Evolutionary conservation across 805 yeast species (phyloP).

Genomic region (Teunomyces pallodes): DNA sequence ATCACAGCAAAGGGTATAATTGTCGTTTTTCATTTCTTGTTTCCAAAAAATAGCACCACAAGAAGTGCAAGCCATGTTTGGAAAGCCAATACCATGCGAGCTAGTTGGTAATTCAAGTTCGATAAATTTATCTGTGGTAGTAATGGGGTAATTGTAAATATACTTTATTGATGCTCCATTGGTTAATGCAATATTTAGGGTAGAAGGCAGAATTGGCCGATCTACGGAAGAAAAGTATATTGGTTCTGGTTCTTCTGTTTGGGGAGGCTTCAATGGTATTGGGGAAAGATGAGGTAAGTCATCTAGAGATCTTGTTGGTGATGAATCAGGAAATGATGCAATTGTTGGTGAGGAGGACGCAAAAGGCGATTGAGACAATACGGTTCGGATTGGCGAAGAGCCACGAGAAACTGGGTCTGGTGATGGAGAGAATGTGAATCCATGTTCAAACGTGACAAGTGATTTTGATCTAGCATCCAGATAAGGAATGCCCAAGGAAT

Average conservation of each 20-base stretch:
- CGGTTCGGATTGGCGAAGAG: background rate
- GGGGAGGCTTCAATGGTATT: background rate
- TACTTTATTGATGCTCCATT: background rate
- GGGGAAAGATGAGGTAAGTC: background rate
- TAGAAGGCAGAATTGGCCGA: background rate
- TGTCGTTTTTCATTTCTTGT: background rate
- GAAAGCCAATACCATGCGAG: background rate
- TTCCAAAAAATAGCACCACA: constrained; percentile 1
- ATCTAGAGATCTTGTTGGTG: background rate
- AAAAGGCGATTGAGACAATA: background rate
- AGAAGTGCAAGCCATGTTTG: background rate
- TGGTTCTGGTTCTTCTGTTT: background rate
- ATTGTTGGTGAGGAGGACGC: background rate
- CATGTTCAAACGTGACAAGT: background rate
- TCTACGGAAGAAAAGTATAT: background rate
- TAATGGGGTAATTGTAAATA: background rate
- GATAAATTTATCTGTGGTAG: background rate
- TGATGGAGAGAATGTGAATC: background rate
- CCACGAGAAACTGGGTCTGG: background rate
- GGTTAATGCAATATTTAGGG: background rate
- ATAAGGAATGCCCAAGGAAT: constrained; percentile 2
- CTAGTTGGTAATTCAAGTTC: background rate
- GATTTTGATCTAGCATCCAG: constrained; percentile 1
- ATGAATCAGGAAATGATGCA: background rate
- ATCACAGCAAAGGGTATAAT: background rate